phyloP scores from a whole-genome alignment of 179 eudicot genomes.

The Vitellaria paradoxa region DNA sequence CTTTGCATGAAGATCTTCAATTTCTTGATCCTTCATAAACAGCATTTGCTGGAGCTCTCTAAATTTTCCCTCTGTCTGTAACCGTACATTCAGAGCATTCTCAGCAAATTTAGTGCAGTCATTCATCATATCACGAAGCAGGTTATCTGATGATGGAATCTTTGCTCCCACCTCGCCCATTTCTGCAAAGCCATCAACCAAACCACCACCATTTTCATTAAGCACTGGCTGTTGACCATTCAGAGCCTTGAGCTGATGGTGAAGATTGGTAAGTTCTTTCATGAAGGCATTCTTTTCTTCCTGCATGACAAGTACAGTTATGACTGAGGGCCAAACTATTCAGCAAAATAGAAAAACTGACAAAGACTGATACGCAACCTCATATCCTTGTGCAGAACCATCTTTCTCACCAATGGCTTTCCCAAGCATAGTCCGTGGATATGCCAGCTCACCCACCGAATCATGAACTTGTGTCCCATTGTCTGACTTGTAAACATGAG shows the following conservation, averaged over 20 bases:
- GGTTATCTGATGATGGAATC: conserved; percentile 19
- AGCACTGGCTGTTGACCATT: conserved; percentile 32
- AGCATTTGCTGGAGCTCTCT: conserved; percentile 37
- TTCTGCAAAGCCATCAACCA: conserved; percentile 25
- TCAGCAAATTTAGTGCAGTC: conserved; percentile 62
- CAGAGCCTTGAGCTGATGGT: conserved; percentile 55
- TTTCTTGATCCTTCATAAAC: conserved; percentile 45
- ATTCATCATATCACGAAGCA: conserved; percentile 56
- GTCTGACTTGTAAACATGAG: conserved; percentile 40
- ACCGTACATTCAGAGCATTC: conserved; percentile 35
- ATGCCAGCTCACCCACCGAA: conserved; percentile 61
- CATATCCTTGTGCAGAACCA: conserved; percentile 47
- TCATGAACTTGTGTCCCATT: conserved; percentile 55
- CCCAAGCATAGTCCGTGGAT: conserved; percentile 50
- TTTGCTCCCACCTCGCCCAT: conserved; percentile 29
- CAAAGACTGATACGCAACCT: conserved; percentile 40
- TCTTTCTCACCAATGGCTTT: conserved; percentile 63
- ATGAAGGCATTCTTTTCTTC: conserved; percentile 62
- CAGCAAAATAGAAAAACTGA: conserved; percentile 15
- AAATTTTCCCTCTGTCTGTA: conserved; percentile 29
- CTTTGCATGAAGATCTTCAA: conserved; percentile 57
- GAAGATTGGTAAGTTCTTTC: conserved; percentile 56
- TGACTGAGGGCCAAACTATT: conserved; percentile 11
- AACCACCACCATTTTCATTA: conserved; percentile 29
- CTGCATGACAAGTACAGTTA: conserved; percentile 44